Percentiles rank a stretch among this genome's conserved stretches.
These are phyloP conservation scores for Didymella exigua DNA, from an alignment of 2,329 filamentous ascomycete genomes.

Conservation along the genomic window DNA sequence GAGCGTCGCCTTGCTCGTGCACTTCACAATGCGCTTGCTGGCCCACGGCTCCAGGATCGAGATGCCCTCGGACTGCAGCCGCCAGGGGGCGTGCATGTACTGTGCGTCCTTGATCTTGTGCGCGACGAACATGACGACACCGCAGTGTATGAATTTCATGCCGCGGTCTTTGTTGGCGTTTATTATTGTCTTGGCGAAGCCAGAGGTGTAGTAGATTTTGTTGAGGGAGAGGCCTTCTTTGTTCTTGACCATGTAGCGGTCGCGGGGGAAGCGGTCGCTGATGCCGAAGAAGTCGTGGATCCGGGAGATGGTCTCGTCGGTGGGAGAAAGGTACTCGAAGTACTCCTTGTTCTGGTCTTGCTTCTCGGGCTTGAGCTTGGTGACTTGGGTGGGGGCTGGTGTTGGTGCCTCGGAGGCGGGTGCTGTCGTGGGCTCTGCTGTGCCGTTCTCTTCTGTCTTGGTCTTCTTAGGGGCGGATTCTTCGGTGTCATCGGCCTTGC, in stretches of 20 bases:
- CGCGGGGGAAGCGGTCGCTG: constrained; percentile 80
- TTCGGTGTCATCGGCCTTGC: constrained; percentile 48
- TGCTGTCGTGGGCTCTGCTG: constrained; percentile 16
- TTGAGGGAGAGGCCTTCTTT: constrained; percentile 84
- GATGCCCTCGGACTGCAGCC: constrained; percentile 93
- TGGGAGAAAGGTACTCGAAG: constrained; percentile 83
- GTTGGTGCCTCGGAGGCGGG: constrained; percentile 20
- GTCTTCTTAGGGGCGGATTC: constrained; percentile 40
- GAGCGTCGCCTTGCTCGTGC: constrained; percentile 76
- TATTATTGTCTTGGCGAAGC: constrained; percentile 83
- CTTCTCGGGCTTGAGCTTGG: constrained; percentile 53
- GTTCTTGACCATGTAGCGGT: constrained; percentile 96
- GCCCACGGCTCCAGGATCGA: constrained; percentile 91
- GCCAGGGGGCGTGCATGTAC: constrained; percentile 88
- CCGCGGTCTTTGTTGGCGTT: constrained; percentile 85
- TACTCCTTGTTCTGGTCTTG: constrained; percentile 73
- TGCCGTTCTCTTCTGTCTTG: constrained; percentile 38
- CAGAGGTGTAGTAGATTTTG: constrained; percentile 95
- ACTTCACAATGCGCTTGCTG: constrained; percentile 78
- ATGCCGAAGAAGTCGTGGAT: constrained; percentile 88
- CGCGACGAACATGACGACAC: constrained; percentile 86
- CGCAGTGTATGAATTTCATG: constrained; percentile 94
- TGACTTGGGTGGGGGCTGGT: constrained; percentile 20
- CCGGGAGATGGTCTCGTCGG: constrained; percentile 75
- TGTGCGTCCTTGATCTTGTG: constrained; percentile 88